Percentiles rank a stretch among this genome's conserved stretches.
Evolutionary conservation across 2,329 filamentous ascomycete species (phyloP).

Genomic region (Incumbomyces lentus): DNA sequence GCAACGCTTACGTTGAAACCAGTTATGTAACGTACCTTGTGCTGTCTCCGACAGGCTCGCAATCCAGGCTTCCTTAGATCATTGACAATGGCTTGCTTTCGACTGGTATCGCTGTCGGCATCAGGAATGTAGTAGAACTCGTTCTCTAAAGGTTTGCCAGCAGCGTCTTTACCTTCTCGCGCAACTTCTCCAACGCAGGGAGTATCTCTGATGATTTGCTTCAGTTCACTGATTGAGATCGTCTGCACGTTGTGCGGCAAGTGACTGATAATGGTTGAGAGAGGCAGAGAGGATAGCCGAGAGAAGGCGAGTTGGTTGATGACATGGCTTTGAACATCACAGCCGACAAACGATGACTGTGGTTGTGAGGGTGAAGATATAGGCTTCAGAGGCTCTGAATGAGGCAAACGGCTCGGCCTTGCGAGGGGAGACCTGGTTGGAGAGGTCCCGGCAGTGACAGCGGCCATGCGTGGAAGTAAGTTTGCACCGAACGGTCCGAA

Average conservation of each 20-base stretch:
- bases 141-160: slow-evolving; percentile 84
- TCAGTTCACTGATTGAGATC: slow-evolving; percentile 54
- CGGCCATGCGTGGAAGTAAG: slow-evolving; percentile 69
- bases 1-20: background rate
- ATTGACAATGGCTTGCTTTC: slow-evolving; percentile 72
- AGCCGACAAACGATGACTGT: slow-evolving; percentile 26
- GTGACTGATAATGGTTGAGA: slow-evolving; percentile 80
- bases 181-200: slow-evolving; percentile 78
- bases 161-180: slow-evolving; percentile 88
- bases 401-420: slow-evolving; percentile 23
- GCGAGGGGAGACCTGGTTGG: slow-evolving; percentile 31
- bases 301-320: slow-evolving; percentile 94
- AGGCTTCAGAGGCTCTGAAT: slow-evolving; percentile 27
- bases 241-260: slow-evolving; percentile 49
- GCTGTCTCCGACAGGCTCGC: slow-evolving; percentile 82
- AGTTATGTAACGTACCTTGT: slow-evolving; percentile 64
- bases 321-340: slow-evolving; percentile 61
- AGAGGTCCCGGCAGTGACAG: slow-evolving; percentile 58
- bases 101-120: slow-evolving; percentile 65
- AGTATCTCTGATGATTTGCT: slow-evolving; percentile 60
- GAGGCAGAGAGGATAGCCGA: slow-evolving; percentile 77
- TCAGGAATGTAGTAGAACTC: slow-evolving; percentile 96
- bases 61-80: slow-evolving; percentile 81
- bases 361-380: slow-evolving; percentile 24
- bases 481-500: slow-evolving; percentile 86